Conservation (phyloP, 331 rosid genomes). For the Malus hybrid region DNA sequence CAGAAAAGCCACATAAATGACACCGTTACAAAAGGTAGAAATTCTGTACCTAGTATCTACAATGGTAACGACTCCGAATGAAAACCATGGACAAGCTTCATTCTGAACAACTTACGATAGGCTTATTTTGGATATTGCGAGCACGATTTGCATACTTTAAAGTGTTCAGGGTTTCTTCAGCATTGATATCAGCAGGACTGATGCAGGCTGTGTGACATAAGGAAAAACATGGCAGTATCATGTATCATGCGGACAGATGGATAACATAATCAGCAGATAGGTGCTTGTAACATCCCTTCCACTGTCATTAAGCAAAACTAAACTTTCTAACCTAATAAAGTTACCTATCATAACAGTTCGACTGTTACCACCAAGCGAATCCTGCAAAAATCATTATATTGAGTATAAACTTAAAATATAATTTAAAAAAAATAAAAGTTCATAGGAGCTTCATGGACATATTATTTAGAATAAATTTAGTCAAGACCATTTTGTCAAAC, state of each 20-base stretch:
- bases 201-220: conserved; percentile 70
- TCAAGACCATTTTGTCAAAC: neutral
- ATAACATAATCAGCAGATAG: neutral
- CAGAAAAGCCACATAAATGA: conserved; percentile 12
- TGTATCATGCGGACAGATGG: neutral
- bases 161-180: conserved; percentile 99
- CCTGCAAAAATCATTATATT: conserved; percentile 56
- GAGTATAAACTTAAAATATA: conserved; percentile 2
- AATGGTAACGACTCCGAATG: neutral
- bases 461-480: neutral
- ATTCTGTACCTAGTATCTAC: neutral
- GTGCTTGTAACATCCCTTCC: neutral
- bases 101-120: conserved; percentile 64
- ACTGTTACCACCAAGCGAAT: conserved; percentile 99
- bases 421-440: neutral
- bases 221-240: conserved; percentile 11
- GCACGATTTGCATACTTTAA: conserved; percentile 99
- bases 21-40: conserved; percentile 9
- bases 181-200: conserved; percentile 99
- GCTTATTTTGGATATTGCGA: conserved; percentile 95
- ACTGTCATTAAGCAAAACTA: neutral
- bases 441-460: neutral
- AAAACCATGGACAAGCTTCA: neutral
- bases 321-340: conserved; percentile 7
- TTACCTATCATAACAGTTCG: conserved; percentile 98